Conservation (phyloP, 768 basidiomycete genomes). For the Piloderma croceum region DNA sequence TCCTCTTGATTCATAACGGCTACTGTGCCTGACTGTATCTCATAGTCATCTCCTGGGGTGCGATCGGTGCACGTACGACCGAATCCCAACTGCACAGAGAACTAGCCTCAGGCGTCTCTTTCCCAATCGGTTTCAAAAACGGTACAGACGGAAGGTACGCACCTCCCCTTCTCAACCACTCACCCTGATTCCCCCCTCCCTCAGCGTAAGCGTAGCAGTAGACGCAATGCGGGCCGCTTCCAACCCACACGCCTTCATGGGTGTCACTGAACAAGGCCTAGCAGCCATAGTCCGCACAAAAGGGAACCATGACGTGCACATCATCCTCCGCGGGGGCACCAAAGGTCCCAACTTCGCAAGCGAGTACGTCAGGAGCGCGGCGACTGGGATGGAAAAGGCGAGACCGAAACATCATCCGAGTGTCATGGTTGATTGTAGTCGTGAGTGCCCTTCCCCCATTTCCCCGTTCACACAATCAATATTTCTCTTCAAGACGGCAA, state of each 20-base stretch:
- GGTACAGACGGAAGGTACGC: slow-evolving; percentile 86
- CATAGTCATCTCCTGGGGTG: slow-evolving; percentile 82
- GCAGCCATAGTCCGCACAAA: slow-evolving; percentile 93
- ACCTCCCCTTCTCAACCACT: slow-evolving; percentile 4
- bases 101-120: slow-evolving; percentile 91
- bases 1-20: neutral
- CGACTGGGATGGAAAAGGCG: slow-evolving; percentile 58
- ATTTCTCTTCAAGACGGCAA: slow-evolving; percentile 68
- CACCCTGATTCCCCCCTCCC: slow-evolving; percentile 7
- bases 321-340: slow-evolving; percentile 92
- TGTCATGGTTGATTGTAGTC: slow-evolving; percentile 88
- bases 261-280: slow-evolving; percentile 79
- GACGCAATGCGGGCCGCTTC: slow-evolving; percentile 94
- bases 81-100: slow-evolving; percentile 97
- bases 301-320: slow-evolving; percentile 84
- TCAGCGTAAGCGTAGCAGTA: slow-evolving; percentile 79
- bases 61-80: slow-evolving; percentile 95
- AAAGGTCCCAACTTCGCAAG: slow-evolving; percentile 84
- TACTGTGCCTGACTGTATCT: neutral
- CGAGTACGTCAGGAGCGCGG: slow-evolving; percentile 65
- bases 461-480: neutral
- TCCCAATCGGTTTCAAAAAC: slow-evolving; percentile 99
- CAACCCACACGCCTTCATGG: slow-evolving; percentile 96
- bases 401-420: slow-evolving; percentile 27
- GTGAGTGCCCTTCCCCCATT: slow-evolving; percentile 35